Percentiles rank a stretch among this genome's conserved stretches.
These are phyloP conservation scores for Seminavis robusta DNA, from an alignment of 108 stramenopile genomes.

Conservation along the genomic window DNA sequence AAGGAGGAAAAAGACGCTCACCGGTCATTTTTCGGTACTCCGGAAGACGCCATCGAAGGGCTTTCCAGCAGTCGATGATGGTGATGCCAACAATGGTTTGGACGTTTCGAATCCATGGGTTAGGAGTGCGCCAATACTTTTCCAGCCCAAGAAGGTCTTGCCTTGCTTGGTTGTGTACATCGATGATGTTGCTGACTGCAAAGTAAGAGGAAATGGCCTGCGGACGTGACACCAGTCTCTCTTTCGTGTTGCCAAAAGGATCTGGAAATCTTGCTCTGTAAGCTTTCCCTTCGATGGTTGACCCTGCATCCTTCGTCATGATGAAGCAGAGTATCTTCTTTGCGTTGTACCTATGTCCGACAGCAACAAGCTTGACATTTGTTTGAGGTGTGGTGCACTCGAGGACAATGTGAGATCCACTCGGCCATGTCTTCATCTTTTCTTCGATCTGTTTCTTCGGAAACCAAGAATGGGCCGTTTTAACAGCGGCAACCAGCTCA, in stretches of 20 bases:
- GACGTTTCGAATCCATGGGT: slow-evolving; percentile 14
- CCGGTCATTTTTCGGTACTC: too few species aligned
- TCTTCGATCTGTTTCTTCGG: neutral
- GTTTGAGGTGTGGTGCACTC: slow-evolving; percentile 5
- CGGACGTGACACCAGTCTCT: slow-evolving; percentile 8
- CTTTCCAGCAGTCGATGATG: slow-evolving; percentile 28
- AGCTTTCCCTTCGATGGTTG: too few species aligned
- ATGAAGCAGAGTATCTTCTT: slow-evolving; percentile 1
- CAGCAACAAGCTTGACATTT: slow-evolving; percentile 6
- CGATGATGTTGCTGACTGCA: slow-evolving; percentile 5
- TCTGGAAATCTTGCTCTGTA: too few species aligned
- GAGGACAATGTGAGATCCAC: slow-evolving; percentile 12
- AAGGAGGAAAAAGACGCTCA: too few species aligned
- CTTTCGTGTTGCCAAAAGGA: too few species aligned
- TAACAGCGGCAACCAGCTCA: too few species aligned
- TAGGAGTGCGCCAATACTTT: slow-evolving; percentile 18
- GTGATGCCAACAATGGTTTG: slow-evolving; percentile 22
- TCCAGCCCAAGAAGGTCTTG: slow-evolving; percentile 20
- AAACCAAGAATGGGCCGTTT: too few species aligned
- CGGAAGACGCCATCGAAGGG: too few species aligned
- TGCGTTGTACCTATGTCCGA: slow-evolving; percentile 13
- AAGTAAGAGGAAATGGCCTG: slow-evolving; percentile 1
- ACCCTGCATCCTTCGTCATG: neutral
- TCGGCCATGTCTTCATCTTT: slow-evolving; percentile 6
- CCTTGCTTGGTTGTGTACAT: slow-evolving; percentile 21